Conservation (phyloP, 2,329 filamentous ascomycete genomes). For the Metarhizium brunneum region DNA sequence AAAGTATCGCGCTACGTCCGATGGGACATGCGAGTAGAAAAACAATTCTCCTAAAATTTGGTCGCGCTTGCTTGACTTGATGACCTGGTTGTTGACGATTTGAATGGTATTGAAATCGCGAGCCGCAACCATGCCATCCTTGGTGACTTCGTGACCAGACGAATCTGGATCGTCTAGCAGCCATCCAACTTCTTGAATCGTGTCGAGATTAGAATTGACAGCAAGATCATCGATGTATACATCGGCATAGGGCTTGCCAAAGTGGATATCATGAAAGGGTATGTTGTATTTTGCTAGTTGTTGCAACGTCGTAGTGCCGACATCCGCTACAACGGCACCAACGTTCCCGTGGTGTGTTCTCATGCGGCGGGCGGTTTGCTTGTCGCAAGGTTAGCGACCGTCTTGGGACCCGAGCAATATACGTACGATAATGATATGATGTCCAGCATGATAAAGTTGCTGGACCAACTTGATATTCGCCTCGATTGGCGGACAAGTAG, state of each 20-base stretch:
- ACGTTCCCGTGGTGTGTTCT: constrained; percentile 18
- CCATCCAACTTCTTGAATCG: no score
- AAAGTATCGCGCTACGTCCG: constrained; percentile 7
- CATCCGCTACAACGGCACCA: constrained; percentile 17
- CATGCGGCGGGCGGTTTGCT: constrained; percentile 18
- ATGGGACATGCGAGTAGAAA: constrained; percentile 19
- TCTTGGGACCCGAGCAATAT: no score
- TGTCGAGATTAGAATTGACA: no score
- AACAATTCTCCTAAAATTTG: constrained; percentile 22
- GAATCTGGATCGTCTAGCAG: no score
- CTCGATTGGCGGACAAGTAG: constrained; percentile 19
- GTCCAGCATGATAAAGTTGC: constrained; percentile 18
- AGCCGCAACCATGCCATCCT: constrained; percentile 16
- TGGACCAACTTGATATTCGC: constrained; percentile 19
- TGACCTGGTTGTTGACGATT: constrained; percentile 18
- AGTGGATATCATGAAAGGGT: constrained; percentile 20
- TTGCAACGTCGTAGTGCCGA: constrained; percentile 16
- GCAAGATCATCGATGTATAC: constrained; percentile 18
- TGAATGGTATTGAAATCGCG: constrained; percentile 22
- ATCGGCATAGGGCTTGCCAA: constrained; percentile 20
- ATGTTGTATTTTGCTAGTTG: constrained; percentile 18
- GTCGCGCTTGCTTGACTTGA: constrained; percentile 21
- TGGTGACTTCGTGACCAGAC: no score
- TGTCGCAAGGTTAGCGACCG: no score
- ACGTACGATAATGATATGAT: constrained; percentile 21